Base-by-base conservation (phyloP, 257 asterid genomes). In the Lithospermum erythrorhizon region DNA sequence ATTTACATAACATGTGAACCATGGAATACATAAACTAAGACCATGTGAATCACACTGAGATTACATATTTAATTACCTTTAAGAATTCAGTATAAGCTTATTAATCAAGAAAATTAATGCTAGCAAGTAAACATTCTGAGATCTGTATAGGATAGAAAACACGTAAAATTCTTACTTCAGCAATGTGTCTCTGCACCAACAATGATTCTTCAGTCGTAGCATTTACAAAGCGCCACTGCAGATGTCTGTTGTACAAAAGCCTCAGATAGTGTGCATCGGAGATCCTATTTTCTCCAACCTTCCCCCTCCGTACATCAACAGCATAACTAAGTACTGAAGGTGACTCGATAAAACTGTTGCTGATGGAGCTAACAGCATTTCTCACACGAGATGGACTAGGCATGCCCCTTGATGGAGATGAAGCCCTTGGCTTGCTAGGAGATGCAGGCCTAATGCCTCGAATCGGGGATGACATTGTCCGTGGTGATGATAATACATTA, bases 321-420 rank as follows among this genome's bases (percentile, higher is more conserved):
- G 90, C 85, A 72, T 69, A 87, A 72, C 95, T 82, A 76, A 82
- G 90, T 23, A 87, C 93, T 1, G 94, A 84, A 49, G 95, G 89
- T 21, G 94, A 74, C 69, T 82, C 95, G 45, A 56, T 64, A 59
- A 70, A 75, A 65, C 71, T 80, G 76, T 73, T 84, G 72, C 72
- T 78, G 58, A 84, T 84, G 68, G 82, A 75, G 68, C 90, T 82
- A 62, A 75, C 94, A 62, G 76, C 84, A 72, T 80, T 84, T 72
- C 83, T 84, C 55, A 82, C 72, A 56, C 87, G 79, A 65, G 82
- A 76, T 18, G 87, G 95, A 70, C 93, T 81, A 53, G 74, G 61
- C 71, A 71, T 71, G 24, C 87, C 86, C 57, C 87, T 67, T 14
- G 81, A 70, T 13, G 90, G 94, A 78, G 95, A 82, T 23, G 85